A percentile compares a stretch with the other conserved stretches of the same genome.
Conservation (phyloP, 2,329 filamentous ascomycete species). For the Fusarium udum region DNA sequence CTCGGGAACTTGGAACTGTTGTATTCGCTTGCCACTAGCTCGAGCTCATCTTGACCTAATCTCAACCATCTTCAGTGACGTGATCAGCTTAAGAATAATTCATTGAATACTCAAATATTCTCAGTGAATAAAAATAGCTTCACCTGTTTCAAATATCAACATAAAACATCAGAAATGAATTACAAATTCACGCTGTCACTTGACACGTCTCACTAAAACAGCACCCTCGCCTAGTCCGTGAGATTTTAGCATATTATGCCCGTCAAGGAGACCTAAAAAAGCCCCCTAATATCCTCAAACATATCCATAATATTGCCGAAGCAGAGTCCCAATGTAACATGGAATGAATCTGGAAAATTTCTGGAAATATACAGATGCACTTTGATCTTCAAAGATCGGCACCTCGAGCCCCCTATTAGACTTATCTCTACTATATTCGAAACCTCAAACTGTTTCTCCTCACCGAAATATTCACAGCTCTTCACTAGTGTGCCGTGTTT, state of each 20-base stretch:
- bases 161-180: not conserved
- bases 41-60: not conserved
- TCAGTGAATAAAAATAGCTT: not conserved
- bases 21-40: constrained; percentile 27
- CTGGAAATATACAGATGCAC: not conserved
- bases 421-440: not conserved
- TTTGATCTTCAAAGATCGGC: not conserved
- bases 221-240: constrained; percentile 1
- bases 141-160: not conserved
- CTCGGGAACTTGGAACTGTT: not conserved
- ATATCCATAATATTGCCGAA: constrained; percentile 12
- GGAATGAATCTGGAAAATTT: not conserved
- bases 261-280: not conserved
- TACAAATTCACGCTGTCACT: not conserved
- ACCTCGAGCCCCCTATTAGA: not conserved
- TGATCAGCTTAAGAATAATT: not conserved
- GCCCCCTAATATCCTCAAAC: not conserved
- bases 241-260: constrained; percentile 21
- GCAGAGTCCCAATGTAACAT: not conserved
- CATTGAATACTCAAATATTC: not conserved
- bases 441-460: not conserved
- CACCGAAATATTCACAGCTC: not conserved
- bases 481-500: not conserved
- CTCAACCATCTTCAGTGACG: not conserved
- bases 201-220: constrained; percentile 12